Base-by-base conservation (phyloP, 371 early-diverging fungal species). In the Mucor irregularis region DNA sequence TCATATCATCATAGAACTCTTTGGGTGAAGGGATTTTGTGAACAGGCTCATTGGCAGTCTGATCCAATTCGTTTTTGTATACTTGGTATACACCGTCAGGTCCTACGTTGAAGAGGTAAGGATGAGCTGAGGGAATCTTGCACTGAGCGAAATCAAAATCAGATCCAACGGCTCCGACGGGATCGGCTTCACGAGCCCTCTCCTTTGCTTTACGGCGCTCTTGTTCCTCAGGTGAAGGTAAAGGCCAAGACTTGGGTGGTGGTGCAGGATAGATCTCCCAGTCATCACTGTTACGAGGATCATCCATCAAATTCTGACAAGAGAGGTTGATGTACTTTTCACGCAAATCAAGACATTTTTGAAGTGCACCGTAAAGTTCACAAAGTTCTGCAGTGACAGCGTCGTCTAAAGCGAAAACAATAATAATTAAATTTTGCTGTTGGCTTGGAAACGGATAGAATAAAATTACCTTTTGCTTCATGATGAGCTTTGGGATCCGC, bases 211-310 rank as follows among this genome's bases (percentile, higher is more conserved):
- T 59, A 49, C 76, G 56, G 56, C 74, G 26, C 62, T 71, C 49
- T 49, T 75, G 45, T 69, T 81, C 64, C 62, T 84, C 71, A 67
- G 78, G 57, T 0, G 75, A 25, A 6, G 81, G 74, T n/a, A 79
- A 64, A 0, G 85, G 82, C 85, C 90, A 91, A 3, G 85, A 78
- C 4, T 90, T 90, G 5, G 80, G 81, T 0, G 96, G 95, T 4
- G 96, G 90, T 3, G 86, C 82, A 30, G 98, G 98, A 66, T 96
- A 95, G 40, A 96, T 91, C 4, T 78, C 71, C 94, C 95, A 98
- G 17, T 79, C 83, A 10, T 80, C 81, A 3, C 59, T 53, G 69
- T 96, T 92, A 51, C 89, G 89, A 26, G 97, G 97, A 70, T 96
- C 94, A 59, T 94, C 97, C 14, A 79, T 80, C n/a, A 87, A 76